Base-by-base conservation (phyloP, 495 filamentous ascomycete species). In the Trichoderma erinaceum region DNA sequence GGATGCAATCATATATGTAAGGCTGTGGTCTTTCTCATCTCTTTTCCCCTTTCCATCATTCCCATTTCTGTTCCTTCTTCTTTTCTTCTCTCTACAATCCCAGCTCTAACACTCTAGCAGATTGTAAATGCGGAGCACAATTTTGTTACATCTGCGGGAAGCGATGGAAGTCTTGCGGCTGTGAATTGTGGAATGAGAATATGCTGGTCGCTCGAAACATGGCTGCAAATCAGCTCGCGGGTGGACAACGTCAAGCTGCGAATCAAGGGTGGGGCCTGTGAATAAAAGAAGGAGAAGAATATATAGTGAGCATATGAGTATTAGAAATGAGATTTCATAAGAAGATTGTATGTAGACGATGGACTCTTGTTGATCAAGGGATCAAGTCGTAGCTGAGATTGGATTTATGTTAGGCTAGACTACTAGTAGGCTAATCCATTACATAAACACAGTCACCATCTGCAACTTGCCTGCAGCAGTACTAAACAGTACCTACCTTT, bases 141-240 rank as follows among this genome's bases (percentile, higher is more conserved):
- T 88, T 89, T 71, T 89, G 86, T 69, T 89, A 88, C 63, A 71
- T 77, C 3, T 88, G 86, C 69, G 84, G 82, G 4, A 63, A 67
- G 1, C 43, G 13, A 13, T 89, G 86, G 85, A 82, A 82, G 68
- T 79, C 69, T 0, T 89, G 85, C 68, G 0, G 11, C 4, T 87
- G 85, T 64, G 70, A 21, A 7, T 68, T 76, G 18, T 84, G 79
- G 77, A 66, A 79, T 18, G 80, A 81, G 64, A 35, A 69, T 8
- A 74, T 69, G 32, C 73, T 82, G 4, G 63, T 73, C 13, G 69
- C 67, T 11, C 71, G 76, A 48, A 61, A 27, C 35, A 6, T 10
- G 15, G 56, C 56, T 61, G 56, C 11, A 11, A 29, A 61, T 12
- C 56, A 25, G 16, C 27, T 25, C 29, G 25, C 13, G 27, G 25